Conservation (phyloP, 768 basidiomycete genomes). For the Pleurotus djamor region DNA sequence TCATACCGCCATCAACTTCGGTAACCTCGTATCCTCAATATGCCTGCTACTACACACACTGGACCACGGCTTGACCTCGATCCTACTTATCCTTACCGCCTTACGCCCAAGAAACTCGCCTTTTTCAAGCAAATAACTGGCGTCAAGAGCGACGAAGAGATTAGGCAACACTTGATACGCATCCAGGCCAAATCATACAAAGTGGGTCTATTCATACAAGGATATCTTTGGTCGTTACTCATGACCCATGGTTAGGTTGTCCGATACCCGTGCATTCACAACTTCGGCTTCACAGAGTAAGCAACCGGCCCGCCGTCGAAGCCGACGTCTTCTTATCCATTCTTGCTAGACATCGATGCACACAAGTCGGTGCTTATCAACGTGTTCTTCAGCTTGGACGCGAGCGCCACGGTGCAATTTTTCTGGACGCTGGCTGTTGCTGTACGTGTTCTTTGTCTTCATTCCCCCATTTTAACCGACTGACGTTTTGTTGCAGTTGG, state of each 20-base stretch:
- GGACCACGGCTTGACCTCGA: not conserved
- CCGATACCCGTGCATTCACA: constrained; percentile 34
- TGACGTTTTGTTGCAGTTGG: constrained; percentile 13
- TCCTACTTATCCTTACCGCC: not conserved
- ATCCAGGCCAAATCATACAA: constrained; percentile 15
- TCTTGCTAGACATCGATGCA: constrained; percentile 16
- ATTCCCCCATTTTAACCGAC: not conserved
- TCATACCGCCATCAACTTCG: not conserved
- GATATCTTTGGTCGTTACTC: not conserved
- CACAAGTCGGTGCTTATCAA: constrained; percentile 16
- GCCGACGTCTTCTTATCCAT: not conserved
- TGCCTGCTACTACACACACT: not conserved
- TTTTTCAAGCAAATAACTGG: constrained; percentile 17
- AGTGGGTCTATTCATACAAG: constrained; percentile 2
- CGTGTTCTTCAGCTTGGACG: constrained; percentile 13
- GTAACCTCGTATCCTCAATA: not conserved
- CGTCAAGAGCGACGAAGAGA: constrained; percentile 14
- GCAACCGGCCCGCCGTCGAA: not conserved
- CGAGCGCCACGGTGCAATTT: constrained; percentile 15
- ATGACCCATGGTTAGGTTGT: constrained; percentile 20
- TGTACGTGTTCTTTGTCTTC: constrained; percentile 14
- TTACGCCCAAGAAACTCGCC: constrained; percentile 9
- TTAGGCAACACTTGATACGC: constrained; percentile 15
- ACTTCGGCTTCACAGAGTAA: constrained; percentile 31
- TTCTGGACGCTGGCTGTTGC: constrained; percentile 24